These are phyloP conservation scores for Myxozyma mucilagina DNA, from an alignment of 805 yeast species.

Conservation along the genomic window DNA sequence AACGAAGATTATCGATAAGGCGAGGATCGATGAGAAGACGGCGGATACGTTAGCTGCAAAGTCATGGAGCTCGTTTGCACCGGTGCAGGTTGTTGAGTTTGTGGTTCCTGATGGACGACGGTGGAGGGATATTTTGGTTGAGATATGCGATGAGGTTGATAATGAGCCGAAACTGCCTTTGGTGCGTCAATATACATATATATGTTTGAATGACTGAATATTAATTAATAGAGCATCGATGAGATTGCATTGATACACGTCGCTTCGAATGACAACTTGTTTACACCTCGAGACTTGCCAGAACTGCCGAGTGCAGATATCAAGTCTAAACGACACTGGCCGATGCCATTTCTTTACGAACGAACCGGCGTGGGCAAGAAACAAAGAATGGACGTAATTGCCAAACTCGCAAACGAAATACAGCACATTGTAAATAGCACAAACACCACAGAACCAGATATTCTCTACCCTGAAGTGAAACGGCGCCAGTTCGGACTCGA, in stretches of 20 bases:
- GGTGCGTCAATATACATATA: neutral
- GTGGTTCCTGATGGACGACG: constrained; percentile 10
- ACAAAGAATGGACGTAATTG: neutral
- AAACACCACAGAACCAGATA: neutral
- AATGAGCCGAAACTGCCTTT: constrained; percentile 1
- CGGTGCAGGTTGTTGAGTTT: constrained; percentile 17
- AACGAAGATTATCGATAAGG: neutral
- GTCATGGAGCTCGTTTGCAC: constrained; percentile 8
- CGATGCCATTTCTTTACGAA: constrained; percentile 1
- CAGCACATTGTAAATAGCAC: neutral
- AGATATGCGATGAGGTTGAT: constrained; percentile 12
- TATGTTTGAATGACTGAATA: neutral
- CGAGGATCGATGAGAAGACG: neutral
- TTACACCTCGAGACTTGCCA: neutral
- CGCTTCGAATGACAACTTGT: neutral
- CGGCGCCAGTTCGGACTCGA: neutral
- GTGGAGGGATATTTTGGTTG: constrained; percentile 24
- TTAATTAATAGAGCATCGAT: neutral
- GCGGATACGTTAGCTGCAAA: neutral
- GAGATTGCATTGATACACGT: neutral
- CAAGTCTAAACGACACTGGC: neutral
- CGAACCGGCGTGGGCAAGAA: neutral
- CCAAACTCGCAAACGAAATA: neutral
- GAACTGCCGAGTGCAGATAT: neutral
- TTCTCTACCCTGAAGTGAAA: neutral